Evolutionary conservation across 2,329 filamentous ascomycete species (phyloP), one percentile per base, ranked within the genome.

Genomic region (Xylariales sp.): DNA sequence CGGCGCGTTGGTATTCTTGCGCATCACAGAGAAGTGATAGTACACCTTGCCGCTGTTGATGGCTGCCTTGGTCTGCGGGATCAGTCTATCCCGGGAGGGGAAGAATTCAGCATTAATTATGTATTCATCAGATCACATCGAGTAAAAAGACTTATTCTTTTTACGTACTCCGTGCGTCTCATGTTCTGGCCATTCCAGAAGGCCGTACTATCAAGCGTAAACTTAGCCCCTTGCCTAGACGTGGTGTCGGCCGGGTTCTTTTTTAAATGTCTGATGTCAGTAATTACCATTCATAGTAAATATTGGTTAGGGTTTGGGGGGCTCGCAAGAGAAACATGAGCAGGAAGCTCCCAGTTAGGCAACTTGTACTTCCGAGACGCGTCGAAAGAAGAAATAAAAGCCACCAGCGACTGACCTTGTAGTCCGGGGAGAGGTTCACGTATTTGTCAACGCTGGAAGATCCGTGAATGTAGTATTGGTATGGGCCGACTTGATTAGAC

Each of bases 401-500:
- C 23, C 23, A 2, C 23, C 23, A 23, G 23, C 23, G 23, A 23
- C 23, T 23, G 23, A 23, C 23, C 23, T 23, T 91, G 83, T 83
- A 89, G 65, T 80, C 78, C 0, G 87, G 78, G 1, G 84, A 86
- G 1, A 92, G 82, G 73, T 87, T 88, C 71, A 92, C 84, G 78
- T 92, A 92, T 73, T 86, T 80, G 28, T 83, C 83, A 8, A 88
- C 83, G 0, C 80, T 59, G 8, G 83, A 85, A 5, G 81, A 80
- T 43, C 91, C 91, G 81, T 93, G 91, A 76, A 92, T 92, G 81
- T 93, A 93, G 83, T 91, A 93, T 78, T 93, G 90, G 80, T 91
- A 93, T 0, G 88, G 85, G 0, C 87, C 86, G 53, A 72, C 70
- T 78, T 89, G 84, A 76, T 89, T 89, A 4, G 82, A 83, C 86